phyloP scores from a whole-genome alignment of 768 basidiomycete species.

The Phanerochaete carnosa region DNA sequence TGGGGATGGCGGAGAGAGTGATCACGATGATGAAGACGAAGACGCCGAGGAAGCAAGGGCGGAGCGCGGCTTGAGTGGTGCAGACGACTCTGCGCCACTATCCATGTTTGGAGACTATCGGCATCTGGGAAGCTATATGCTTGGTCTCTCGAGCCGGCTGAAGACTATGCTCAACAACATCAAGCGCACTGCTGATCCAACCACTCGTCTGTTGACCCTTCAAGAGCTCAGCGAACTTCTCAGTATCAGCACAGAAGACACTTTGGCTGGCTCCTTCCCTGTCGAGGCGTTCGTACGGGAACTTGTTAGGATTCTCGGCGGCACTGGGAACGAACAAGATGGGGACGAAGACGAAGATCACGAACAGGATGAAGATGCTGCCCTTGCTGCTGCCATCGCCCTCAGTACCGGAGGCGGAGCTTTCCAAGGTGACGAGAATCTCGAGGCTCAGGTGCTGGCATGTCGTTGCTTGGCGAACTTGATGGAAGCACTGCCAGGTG shows the following conservation, averaged over 20 bases:
- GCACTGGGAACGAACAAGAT: constrained; percentile 66
- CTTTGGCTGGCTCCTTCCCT: constrained; percentile 92
- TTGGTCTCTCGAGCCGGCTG: constrained; percentile 81
- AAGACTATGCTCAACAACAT: constrained; percentile 90
- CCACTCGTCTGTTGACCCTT: constrained; percentile 81
- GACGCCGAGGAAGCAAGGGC: constrained; percentile 17
- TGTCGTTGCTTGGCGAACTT: constrained; percentile 96
- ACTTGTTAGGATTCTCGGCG: constrained; percentile 86
- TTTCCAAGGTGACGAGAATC: constrained; percentile 78
- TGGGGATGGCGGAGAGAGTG: constrained; percentile 43
- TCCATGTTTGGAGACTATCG: constrained; percentile 87
- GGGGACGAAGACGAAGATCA: constrained; percentile 69
- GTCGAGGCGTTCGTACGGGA: constrained; percentile 91
- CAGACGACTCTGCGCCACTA: constrained; percentile 53
- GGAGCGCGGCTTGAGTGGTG: not conserved
- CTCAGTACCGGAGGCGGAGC: constrained; percentile 65
- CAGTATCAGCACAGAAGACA: constrained; percentile 96
- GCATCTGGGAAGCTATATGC: constrained; percentile 89
- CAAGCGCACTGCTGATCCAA: constrained; percentile 79
- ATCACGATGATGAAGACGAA: constrained; percentile 34
- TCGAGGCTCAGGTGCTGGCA: constrained; percentile 93
- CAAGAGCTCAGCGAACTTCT: constrained; percentile 95
- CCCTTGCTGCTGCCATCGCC: constrained; percentile 83
- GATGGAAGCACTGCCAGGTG: constrained; percentile 98
- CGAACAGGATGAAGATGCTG: constrained; percentile 80